Evolutionary conservation across 1,139 yeast species (phyloP), one percentile per base, ranked within the genome.

Genomic region (Debaryomyces udenii): DNA sequence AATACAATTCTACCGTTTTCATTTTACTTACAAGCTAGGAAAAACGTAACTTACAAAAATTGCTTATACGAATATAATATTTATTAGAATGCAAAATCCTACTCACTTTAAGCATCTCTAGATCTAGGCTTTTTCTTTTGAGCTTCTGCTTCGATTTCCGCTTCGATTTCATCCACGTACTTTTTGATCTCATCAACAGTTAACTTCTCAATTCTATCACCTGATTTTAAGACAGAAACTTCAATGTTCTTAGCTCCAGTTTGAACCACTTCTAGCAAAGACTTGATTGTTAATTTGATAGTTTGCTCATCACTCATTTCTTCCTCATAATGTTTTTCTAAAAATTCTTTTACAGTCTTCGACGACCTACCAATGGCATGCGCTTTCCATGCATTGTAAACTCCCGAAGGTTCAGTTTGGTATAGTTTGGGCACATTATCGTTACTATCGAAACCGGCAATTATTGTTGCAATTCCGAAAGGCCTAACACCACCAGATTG

Each of bases 331-430:
- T 89, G 87, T 69, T 90, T 91, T 64, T 94, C 99, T 64, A 93
- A 77, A 55, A 91, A 87, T 64, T 94, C 99, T 53, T 96, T 83
- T 26, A 94, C 98, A 1, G 98, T 93, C 65, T 93, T 93, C 47
- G 95, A 80, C 45, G 95, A 87, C 60, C 96, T 83, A 43, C 99
- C 99, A 61, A 94, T 93, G 17, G 99, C 91, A 62, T 89, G 94
- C 15, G 99, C 98, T 64, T 91, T 89, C 99, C 99, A 93, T n/a
- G 98, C 96, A 42, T 95, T 89, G 62, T 86, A 93, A 50, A 93
- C 94, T 22, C 99, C 99, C 34, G 96, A 86, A 35, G 99, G 99
- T 64, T 93, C 99, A 14, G 99, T 93, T 66, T 88, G 95, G 67
- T 85, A 93, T 54, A 94, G 77, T 61, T 81, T 82, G 35, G 99